A percentile compares a stretch with the other conserved stretches of the same genome.
phyloP scores from a whole-genome alignment of 1,284 basidiomycete genomes.

The Bjerkandera adusta region DNA sequence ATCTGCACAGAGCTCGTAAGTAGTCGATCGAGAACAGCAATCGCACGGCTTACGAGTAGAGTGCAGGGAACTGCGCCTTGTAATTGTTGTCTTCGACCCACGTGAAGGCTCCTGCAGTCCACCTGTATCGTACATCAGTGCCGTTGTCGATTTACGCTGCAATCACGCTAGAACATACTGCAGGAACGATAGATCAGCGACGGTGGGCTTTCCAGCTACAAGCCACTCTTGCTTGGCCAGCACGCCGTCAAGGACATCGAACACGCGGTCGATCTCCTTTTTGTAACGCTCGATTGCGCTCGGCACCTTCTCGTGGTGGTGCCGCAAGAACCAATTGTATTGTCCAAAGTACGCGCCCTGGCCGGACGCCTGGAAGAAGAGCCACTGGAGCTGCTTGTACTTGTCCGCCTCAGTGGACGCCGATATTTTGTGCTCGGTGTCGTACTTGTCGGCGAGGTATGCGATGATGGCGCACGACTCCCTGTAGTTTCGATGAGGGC shows the following conservation, averaged over 20 bases:
- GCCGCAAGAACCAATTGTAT: conserved; percentile 27
- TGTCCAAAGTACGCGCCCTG: conserved; percentile 24
- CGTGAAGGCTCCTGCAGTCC: too few relatives aligned
- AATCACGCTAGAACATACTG: too few relatives aligned
- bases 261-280: conserved; percentile 31
- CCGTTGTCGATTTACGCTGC: too few relatives aligned
- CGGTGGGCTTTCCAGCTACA: conserved; percentile 19
- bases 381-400: conserved; percentile 6
- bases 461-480: conserved; percentile 68
- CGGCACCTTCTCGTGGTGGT: conserved; percentile 21
- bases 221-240: conserved; percentile 17
- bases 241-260: conserved; percentile 31
- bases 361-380: conserved; percentile 12
- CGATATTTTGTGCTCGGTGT: conserved; percentile 53
- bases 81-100: too few relatives aligned
- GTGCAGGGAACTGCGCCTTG: too few relatives aligned
- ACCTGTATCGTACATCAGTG: too few relatives aligned
- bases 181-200: conserved; percentile 23
- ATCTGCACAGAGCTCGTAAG: too few relatives aligned
- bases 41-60: too few relatives aligned
- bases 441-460: conserved; percentile 63
- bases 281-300: conserved; percentile 29
- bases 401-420: conserved; percentile 37
- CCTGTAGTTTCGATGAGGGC: not conserved
- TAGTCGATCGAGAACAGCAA: too few relatives aligned